A percentile compares a stretch with the other conserved stretches of the same genome.
phyloP scores from a whole-genome alignment of 2,329 filamentous ascomycete genomes.

The Pestalotiopsis sp. region DNA sequence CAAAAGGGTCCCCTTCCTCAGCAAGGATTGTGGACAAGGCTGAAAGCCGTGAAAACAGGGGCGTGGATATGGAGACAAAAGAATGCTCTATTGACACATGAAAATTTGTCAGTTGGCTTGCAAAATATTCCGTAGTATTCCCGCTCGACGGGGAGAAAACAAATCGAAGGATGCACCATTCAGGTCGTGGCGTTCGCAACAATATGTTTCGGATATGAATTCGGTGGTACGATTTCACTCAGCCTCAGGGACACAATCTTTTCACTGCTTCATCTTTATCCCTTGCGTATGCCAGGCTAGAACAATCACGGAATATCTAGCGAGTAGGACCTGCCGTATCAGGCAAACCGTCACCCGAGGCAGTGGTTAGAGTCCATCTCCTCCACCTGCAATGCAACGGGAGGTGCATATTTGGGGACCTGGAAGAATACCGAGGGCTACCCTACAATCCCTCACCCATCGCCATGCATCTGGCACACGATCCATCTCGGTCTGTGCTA shows the following conservation, averaged over 20 bases:
- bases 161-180: not conserved
- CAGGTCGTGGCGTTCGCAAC: not conserved
- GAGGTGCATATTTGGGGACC: not conserved
- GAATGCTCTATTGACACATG: not conserved
- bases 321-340: not conserved
- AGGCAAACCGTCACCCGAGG: not conserved
- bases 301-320: not conserved
- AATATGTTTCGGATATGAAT: not conserved
- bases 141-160: not conserved
- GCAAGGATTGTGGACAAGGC: not conserved
- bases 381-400: not conserved
- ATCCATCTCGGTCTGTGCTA: not conserved
- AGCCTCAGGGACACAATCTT: not conserved
- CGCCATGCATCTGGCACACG: not conserved
- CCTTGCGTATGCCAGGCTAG: not conserved
- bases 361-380: not conserved
- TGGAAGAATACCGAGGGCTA: not conserved
- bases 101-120: not conserved
- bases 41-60: not conserved
- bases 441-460: not conserved
- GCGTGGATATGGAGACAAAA: not conserved
- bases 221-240: not conserved
- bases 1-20: not conserved
- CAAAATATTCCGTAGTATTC: not conserved
- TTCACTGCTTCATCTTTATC: not conserved